phyloP scores from a whole-genome alignment of 495 filamentous ascomycete genomes.

The Penicillium coprophilum region DNA sequence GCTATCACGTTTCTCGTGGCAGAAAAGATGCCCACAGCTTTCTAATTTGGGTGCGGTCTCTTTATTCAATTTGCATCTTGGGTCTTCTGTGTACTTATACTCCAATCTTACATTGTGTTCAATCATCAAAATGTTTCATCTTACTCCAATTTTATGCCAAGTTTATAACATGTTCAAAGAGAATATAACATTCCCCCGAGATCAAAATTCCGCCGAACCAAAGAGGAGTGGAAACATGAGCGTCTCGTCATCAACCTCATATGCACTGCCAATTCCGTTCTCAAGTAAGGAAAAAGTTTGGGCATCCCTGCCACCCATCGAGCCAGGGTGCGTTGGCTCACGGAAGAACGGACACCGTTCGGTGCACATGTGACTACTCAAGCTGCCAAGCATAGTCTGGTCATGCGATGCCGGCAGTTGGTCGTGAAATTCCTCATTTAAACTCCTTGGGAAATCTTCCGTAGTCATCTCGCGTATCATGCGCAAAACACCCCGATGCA shows the following conservation, averaged over 20 bases:
- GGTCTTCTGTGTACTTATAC: conserved; percentile 43
- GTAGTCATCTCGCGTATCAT: conserved; percentile 24
- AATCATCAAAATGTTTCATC: conserved; percentile 3
- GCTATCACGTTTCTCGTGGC: conserved; percentile 4
- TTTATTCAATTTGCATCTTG: conserved; percentile 29
- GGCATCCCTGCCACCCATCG: background rate
- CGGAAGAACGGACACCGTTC: conserved; percentile 13
- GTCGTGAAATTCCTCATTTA: background rate
- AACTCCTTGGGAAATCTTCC: conserved; percentile 18
- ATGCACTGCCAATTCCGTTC: background rate
- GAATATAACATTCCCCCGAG: background rate
- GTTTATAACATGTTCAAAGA: background rate
- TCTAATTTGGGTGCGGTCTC: conserved; percentile 20
- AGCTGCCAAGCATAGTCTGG: background rate
- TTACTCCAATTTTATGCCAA: background rate
- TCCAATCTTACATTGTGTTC: conserved; percentile 33
- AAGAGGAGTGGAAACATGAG: conserved; percentile 19
- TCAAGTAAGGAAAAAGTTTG: background rate
- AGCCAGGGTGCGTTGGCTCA: conserved; percentile 1
- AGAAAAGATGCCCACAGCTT: conserved; percentile 5
- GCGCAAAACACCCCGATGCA: conserved; percentile 20
- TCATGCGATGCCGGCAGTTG: background rate
- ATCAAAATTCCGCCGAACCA: conserved; percentile 19
- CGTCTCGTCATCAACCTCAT: conserved; percentile 5
- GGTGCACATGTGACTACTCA: conserved; percentile 8